A percentile compares a stretch with the other conserved stretches of the same genome.
Evolutionary conservation across 1,284 basidiomycete genomes (phyloP).

Genomic region (Moniliella sp.): DNA sequence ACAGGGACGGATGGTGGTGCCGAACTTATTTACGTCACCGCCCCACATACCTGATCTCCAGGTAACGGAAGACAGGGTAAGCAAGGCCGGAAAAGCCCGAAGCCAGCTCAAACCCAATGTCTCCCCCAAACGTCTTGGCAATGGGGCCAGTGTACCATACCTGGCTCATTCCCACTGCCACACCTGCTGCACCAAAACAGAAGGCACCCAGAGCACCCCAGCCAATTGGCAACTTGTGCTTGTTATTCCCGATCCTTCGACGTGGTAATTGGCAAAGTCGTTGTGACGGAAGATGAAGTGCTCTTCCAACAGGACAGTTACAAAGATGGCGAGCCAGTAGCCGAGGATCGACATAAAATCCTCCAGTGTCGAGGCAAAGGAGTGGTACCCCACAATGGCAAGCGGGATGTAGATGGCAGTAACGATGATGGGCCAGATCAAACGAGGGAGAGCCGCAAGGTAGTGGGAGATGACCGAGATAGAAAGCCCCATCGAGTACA

Average conservation of each 20-base stretch:
- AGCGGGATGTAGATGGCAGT: conserved; percentile 51
- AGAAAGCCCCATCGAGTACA: conserved; percentile 59
- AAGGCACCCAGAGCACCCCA: too few relatives aligned
- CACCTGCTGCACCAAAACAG: too few relatives aligned
- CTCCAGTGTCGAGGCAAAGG: conserved; percentile 43
- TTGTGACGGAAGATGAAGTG: conserved; percentile 42
- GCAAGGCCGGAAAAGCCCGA: conserved; percentile 21
- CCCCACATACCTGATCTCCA: too few relatives aligned
- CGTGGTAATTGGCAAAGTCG: conserved; percentile 40
- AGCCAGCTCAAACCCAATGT: conserved; percentile 34
- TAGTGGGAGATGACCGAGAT: conserved; percentile 48
- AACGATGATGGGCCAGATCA: conserved; percentile 59
- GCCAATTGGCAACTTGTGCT: too few relatives aligned
- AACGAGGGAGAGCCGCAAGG: conserved; percentile 48
- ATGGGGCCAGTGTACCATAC: conserved; percentile 25
- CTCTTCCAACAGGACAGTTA: conserved; percentile 44
- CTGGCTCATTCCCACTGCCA: not conserved
- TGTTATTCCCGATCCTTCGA: conserved; percentile 43
- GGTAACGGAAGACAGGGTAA: conserved; percentile 19
- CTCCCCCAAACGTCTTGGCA: conserved; percentile 21
- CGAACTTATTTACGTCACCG: too few relatives aligned
- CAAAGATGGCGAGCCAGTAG: conserved; percentile 48
- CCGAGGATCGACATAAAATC: conserved; percentile 42
- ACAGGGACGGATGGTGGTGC: too few relatives aligned
- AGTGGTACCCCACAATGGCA: conserved; percentile 44